Base-by-base conservation (phyloP, 2,329 filamentous ascomycete species). In the Monilinia polystroma region DNA sequence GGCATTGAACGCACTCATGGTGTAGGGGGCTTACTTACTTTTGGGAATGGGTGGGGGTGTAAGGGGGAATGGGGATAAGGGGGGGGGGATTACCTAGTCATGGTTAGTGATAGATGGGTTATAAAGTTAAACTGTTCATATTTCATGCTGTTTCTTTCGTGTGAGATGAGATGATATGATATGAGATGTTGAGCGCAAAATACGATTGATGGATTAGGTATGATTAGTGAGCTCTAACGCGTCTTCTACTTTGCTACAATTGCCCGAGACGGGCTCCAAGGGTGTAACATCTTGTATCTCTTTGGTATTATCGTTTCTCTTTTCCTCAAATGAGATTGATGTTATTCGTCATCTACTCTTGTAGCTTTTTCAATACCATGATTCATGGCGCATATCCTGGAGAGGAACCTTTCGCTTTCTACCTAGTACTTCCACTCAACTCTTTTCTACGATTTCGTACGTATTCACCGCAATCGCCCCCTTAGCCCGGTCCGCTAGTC, bases 61-160 rank as follows among this genome's bases (percentile, higher is more conserved):
- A n/a, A 26, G 38, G 43, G 38, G 41, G 41, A 16, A 43, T 43
- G 5, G 57, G 58, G 58, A 38, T 6, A 11, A n/a, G 32, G 29
- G 29, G 29, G 29, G 29, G 29, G 4, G 29, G 43, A 45, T 23
- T 26, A 7, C 45, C 49, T 26, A 5, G 45, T 60, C 49, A 60
- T 60, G 58, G 58, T 51, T 60, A 35, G 29, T 35, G 53, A 54
- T 55, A 60, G 47, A n/a, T 60, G 45, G 29, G 18, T 51, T 51
- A 51, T 51, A 60, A n/a, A 38, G 12, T 51, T 38, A 18, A 60
- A 60, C 49, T 38, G 47, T 32, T 59, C 43, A 47, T n/a, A 47
- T 49, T 20, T 16, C 3, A 18, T 32, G 18, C 26, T 20, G 26
- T 29, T 18, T 52, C 20, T 12, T 26, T 3, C 5, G 49, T 52